Conservation (phyloP, 2,329 filamentous ascomycete genomes). For the Fusarium setosum region DNA sequence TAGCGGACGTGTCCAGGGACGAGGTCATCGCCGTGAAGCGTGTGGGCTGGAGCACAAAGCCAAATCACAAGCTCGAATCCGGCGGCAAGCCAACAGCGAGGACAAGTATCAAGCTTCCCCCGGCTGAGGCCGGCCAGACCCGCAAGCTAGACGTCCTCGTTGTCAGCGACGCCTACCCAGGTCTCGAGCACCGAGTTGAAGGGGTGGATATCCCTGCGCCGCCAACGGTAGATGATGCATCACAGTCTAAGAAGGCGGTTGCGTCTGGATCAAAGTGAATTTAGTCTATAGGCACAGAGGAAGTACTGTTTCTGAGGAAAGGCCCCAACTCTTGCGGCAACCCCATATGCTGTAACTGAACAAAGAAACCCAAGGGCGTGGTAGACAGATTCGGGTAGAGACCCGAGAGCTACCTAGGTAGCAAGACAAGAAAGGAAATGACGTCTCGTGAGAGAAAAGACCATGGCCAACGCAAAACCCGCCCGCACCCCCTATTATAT, state of each 20-base stretch:
- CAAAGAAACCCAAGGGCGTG: slow-evolving; percentile 14
- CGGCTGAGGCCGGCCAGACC: slow-evolving; percentile 54
- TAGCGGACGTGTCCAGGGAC: slow-evolving; percentile 74
- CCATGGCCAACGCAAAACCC: slow-evolving; percentile 1
- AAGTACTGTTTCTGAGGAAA: slow-evolving; percentile 4
- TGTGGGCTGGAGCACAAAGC: slow-evolving; percentile 72
- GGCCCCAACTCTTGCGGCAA: slow-evolving; percentile 2
- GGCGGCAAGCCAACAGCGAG: slow-evolving; percentile 63
- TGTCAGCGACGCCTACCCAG: slow-evolving; percentile 88
- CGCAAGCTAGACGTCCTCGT: slow-evolving; percentile 79
- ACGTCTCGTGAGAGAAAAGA: slow-evolving; percentile 32
- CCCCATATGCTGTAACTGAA: slow-evolving; percentile 13
- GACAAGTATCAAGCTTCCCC: slow-evolving; percentile 71
- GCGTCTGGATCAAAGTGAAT: slow-evolving; percentile 31
- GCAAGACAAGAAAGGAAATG: background rate
- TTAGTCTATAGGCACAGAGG: slow-evolving; percentile 29
- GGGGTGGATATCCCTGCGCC: slow-evolving; percentile 64
- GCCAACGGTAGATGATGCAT: slow-evolving; percentile 61
- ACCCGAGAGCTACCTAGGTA: background rate
- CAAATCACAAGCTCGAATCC: slow-evolving; percentile 47
- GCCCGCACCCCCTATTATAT: slow-evolving; percentile 27
- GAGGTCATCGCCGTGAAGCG: slow-evolving; percentile 90
- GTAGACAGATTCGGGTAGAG: background rate
- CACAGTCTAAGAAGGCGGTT: slow-evolving; percentile 53
- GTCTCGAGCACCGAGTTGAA: slow-evolving; percentile 68